Base-by-base conservation (phyloP, 371 early-diverging fungal species). In the Ordospora pajunii region DNA sequence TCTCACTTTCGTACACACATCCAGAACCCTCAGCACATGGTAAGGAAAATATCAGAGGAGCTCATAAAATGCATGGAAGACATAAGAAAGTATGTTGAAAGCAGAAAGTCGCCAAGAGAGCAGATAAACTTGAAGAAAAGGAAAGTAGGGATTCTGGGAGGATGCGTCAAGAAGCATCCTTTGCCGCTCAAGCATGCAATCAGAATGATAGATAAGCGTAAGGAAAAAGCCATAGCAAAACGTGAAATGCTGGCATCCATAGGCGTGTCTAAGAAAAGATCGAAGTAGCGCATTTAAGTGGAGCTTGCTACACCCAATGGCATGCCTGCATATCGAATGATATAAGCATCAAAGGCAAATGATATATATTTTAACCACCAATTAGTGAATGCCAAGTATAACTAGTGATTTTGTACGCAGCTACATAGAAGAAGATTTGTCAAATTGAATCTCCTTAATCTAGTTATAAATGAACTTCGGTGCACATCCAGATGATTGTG, bases 371-470 rank as follows among this genome's bases (percentile, higher is more conserved):
- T 7, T 1, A 14, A 0, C 4, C 37, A 14, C 37, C n/a, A 17
- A 10, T 14, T 25, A 17, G 22, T 21, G 22, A 11, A 11, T 25
- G 22, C 7, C 21, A 51, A 51, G 7, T 12, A 3, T 51, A 21
- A 11, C 8, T 5, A 32, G 32, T 32, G 32, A 32, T 32, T 32
- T 32, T 32, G 32, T 32, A 32, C 5, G 32, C 32, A 5, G 32
- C 5, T 32, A 5, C 5, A 32, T 32, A 53, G n/a, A 58, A 37
- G 58, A 12, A 58, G 58, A 19, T 40, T 17, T 58, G 40, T 37
- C 37, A 37, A 58, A 58, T 45, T 3, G 49, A 14, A 49, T 66
- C 71, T 58, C 71, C 71, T 70, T 70, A 45, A 25, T 2, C 46
- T 27, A 14, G 27, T 3, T 22, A 58, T 58, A 58, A 70, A 70